Base-by-base conservation (phyloP, 2,329 filamentous ascomycete genomes). In the Colletotrichum limetticola region DNA sequence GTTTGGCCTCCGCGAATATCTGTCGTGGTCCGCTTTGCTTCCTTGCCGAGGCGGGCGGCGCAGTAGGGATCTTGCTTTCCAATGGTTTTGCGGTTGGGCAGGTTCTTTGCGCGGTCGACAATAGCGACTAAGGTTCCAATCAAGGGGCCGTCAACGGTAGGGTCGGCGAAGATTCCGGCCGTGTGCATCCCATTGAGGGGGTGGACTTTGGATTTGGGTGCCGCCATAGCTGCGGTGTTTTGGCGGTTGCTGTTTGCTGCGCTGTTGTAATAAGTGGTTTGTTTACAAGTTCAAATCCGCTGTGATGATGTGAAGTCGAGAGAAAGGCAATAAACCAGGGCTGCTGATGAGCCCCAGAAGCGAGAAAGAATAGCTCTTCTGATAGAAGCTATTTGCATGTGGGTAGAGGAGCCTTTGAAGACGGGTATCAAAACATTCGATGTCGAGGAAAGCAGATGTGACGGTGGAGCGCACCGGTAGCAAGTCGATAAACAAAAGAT, bases 11-110 rank as follows among this genome's bases (percentile, higher is more conserved):
- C 97, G 80, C 97, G 90, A 78, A 96, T 92, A 83, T 99, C 97
- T 5, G 96, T 98, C 53, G 93, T 93, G 3, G 97, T 99, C 88
- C 98, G 98, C 86, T 97, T 97, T 60, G 97, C 97, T 84, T 98
- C 95, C 83, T 99, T 99, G 42, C 96, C 97, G 58, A 99, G 85
- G 66, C 97, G 89, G 37, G 95, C 95, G 49, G 97, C 97, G 83
- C 95, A 98, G 83, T 98, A 99, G 0, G 97, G 96, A 81, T 98
- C 95, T 85, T 99, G 97, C 85, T 99, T 99, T 68, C 97, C 97
- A 87, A 99, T 98, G 6, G 95, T 97, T 86, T 97, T 97, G 77
- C 95, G 87, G 84, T 99, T 99, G 63, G 97, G 97, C 77, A 99
- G 86, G 82, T 99, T 99, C 90, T 98, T 98, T 65, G 95, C 97